Conservation (phyloP, 176 grass and related monocot species). For the Aegilops sharonensis region DNA sequence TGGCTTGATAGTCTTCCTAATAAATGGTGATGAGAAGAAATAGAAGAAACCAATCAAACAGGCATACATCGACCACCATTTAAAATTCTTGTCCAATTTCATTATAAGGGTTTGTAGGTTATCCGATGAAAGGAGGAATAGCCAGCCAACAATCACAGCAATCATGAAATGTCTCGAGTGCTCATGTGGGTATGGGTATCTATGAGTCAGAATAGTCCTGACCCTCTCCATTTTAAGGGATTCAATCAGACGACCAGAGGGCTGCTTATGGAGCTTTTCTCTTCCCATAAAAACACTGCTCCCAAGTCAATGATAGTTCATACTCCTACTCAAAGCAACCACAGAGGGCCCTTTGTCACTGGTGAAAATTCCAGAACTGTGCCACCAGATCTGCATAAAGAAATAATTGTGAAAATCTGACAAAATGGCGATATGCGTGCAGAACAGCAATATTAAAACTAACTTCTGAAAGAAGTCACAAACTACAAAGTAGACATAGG, state of each 20-base stretch:
- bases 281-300: constrained; percentile 38
- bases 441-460: constrained; percentile 14
- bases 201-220: constrained; percentile 77
- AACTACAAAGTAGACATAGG: neutral
- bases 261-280: constrained; percentile 51
- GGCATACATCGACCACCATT: constrained; percentile 99
- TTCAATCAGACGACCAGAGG: constrained; percentile 69
- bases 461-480: neutral
- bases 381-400: constrained; percentile 18
- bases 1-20: constrained; percentile 94
- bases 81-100: constrained; percentile 98
- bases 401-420: neutral
- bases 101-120: constrained; percentile 86
- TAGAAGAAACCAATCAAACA: constrained; percentile 98
- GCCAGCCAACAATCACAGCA: constrained; percentile 70
- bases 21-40: constrained; percentile 97
- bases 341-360: neutral
- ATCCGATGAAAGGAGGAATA: constrained; percentile 92
- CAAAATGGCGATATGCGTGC: neutral
- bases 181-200: constrained; percentile 85
- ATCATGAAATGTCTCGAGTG: constrained; percentile 90
- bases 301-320: constrained; percentile 21
- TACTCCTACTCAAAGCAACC: neutral
- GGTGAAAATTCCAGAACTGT: constrained; percentile 14
- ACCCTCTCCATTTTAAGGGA: constrained; percentile 85